Evolutionary conservation across 768 basidiomycete genomes (phyloP), one percentile per base, ranked within the genome.

Genomic region (Phlebiopsis flavidoalba): DNA sequence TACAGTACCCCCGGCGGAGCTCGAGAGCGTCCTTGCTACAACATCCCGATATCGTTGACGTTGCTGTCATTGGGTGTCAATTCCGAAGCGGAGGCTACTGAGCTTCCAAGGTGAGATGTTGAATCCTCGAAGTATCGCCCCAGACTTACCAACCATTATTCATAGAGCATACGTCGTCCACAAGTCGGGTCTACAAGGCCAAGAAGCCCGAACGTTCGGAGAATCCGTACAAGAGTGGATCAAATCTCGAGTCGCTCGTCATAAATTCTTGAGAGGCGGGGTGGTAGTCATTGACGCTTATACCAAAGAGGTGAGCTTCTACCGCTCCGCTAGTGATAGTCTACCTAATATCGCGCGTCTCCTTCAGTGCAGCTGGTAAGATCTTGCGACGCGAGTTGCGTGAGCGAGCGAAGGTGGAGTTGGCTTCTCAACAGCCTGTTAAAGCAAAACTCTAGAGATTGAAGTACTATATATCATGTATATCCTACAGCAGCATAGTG

Each of bases 1-100:
- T 61, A 45, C 65, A 91, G 93, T 95, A 17, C 85, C 93, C 7
- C 93, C 93, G 0, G 93, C 93, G 1, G 93, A 94, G 65, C 80
- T 95, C 4, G 93, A 95, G 67, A 82, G 83, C 31, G 75, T 92
- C 0, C n/a, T 79, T 95, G 0, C 73, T 94, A 15, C 82, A 83
- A 5, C 89, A 94, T 66, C 86, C 88, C 1, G 82, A 87, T 0
- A 77, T 96, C 17, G 86, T 84, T 2, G 94, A 97, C 66, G 81
- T 80, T 1, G 93, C 86, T 10, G 93, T 96, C 19, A 87, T 95
- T 59, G 91, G n/a, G 93, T 1, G 74, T 95, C 1, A 78, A 85
- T 4, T 81, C 79, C 63, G 78, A 78, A 5, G 78, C 80, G 57
- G 83, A 92, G 65, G 88, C 86, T 2, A 92, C 94, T 0, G 94